Base-by-base conservation (phyloP, 2,329 filamentous ascomycete species). In the Coniochaeta sp. region DNA sequence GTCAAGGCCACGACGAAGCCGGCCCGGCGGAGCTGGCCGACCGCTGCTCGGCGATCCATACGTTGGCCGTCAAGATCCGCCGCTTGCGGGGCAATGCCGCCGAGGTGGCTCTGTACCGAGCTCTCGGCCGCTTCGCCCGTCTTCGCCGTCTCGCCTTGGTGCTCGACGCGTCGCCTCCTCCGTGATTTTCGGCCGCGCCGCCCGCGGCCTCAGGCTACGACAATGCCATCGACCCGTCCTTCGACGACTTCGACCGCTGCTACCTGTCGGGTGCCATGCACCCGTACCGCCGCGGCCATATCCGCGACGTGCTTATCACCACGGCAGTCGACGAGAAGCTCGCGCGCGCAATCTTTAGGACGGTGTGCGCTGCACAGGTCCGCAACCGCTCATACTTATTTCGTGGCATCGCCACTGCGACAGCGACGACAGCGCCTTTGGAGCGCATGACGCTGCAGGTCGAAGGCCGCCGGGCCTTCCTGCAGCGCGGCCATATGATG, bases 311-410 rank as follows among this genome's bases (percentile, higher is more conserved):
- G 11, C 34, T 60, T 43, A 24, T 60, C 59, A 60, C 58, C 59
- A 58, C 28, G 28, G 59, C 59, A 33, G 40, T 60, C 31, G 59
- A 60, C 59, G 59, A 60, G 59, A 54, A 40, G 28, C 59, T 60
- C 31, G 59, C 59, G 16, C 59, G 55, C 38, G 16, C 59, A 38
- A 60, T 60, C 59, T 60, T 60, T 26, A 1, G 28, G 22, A 31
- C 28, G 12, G 28, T 52, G 22, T 52, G 19, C 19, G 19, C 22
- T 7, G 19, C 47, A 52, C 19, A 52, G 28, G 47, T 22, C 47
- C 19, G 47, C 28, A 52, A 52, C 28, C 8, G 7, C 7, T 19
- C 24, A 7, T 3, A n/a, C 44, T 9, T n/a, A n/a, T n/a, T 8
- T 8, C 44, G 14, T n/a, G 44, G 24, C 43, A 19, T 22, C 24